These are phyloP conservation scores for Phialophora verrucosa DNA, from an alignment of 2,329 filamentous ascomycete species.

Conservation along the genomic window DNA sequence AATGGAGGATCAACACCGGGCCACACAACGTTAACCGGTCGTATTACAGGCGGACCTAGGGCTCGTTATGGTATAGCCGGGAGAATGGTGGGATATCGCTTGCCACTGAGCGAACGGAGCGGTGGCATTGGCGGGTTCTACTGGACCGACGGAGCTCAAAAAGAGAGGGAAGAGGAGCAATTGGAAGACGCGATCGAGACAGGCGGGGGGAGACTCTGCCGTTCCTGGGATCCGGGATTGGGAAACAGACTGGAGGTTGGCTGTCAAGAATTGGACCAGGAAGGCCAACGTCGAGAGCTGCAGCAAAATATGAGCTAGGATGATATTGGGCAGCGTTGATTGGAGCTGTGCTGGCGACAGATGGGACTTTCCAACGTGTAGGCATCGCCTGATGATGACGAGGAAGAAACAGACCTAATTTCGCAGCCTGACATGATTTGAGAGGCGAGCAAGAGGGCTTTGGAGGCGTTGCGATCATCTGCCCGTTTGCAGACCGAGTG, in stretches of 20 bases:
- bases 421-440: slow-evolving; percentile 19
- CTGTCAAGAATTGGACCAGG: neutral
- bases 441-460: slow-evolving; percentile 8
- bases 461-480: slow-evolving; percentile 7
- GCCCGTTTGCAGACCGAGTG: neutral
- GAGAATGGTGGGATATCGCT: slow-evolving; percentile 11
- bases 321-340: neutral
- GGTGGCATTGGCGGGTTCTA: slow-evolving; percentile 16
- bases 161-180: neutral
- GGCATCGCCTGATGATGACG: neutral
- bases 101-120: slow-evolving; percentile 29
- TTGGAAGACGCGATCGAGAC: neutral
- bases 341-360: neutral
- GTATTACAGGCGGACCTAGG: slow-evolving; percentile 30
- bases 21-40: slow-evolving; percentile 31
- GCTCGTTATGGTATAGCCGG: slow-evolving; percentile 23
- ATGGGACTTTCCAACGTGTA: neutral
- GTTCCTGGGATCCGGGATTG: slow-evolving; percentile 17
- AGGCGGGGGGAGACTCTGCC: neutral
- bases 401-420: slow-evolving; percentile 10
- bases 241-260: slow-evolving; percentile 9
- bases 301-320: neutral
- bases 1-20: slow-evolving; percentile 32
- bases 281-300: too few species aligned
- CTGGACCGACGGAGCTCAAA: slow-evolving; percentile 1